Evolutionary conservation across 108 stramenopile species (phyloP), one percentile per base, ranked within the genome.

Genomic region (Cyclotella cryptica): DNA sequence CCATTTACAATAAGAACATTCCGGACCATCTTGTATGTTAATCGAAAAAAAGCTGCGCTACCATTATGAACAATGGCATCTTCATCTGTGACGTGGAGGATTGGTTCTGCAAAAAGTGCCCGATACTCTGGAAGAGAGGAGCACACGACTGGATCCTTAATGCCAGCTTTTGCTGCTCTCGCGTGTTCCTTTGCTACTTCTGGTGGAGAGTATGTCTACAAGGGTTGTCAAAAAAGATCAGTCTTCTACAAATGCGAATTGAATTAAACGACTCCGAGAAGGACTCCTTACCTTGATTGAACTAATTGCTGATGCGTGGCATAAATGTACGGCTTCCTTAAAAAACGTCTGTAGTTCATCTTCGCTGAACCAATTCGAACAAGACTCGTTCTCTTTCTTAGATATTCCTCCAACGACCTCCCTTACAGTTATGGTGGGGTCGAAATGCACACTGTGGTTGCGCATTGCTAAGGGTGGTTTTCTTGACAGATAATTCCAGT

Each of bases 391-490:
- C 15, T 78, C 78, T 12, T 44, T 9, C 13, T 43, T 45, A 2
- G 15, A 43, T 10, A 1, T 51, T 19, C 49, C 49, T 19, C 43
- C 43, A n/a, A 80, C 41, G 21, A 59, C 39, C 52, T 80, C 79
- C n/a, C 79, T 71, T 1, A 80, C 59, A 18, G 72, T 80, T 21
- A 80, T 73, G 58, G 79, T 80, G 12, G 79, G 79, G 68, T 80
- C 79, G 53, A 80, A 80, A 45, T 80, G 79, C 7, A 80, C 79
- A 53, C 49, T 45, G 8, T 46, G 55, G 30, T 29, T 26, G 19
- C 43, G 60, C 60, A 40, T 41, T 3, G 12, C 55, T 26, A 13
- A 41, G 10, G 64, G 43, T 12, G 64, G 45, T 12, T 14, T 22
- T 22, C 43, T 65, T 1, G 64, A 45, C 1, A 21, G 4, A n/a